Evolutionary conservation across 768 basidiomycete species (phyloP).

Genomic region (Suillus lakei): DNA sequence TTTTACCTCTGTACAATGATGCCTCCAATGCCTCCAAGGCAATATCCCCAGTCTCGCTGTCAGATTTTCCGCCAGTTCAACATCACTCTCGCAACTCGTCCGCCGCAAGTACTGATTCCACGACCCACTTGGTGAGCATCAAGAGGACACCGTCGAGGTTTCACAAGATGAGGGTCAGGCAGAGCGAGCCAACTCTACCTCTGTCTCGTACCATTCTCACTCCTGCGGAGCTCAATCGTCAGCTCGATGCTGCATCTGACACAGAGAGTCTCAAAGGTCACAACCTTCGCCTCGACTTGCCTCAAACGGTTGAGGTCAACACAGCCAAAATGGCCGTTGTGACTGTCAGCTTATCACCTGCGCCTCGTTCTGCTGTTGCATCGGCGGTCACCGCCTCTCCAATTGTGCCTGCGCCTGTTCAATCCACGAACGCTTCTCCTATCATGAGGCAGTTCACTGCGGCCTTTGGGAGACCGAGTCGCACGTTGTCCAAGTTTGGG

Average conservation of each 20-base stretch:
- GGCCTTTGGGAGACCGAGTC: slow-evolving; percentile 1
- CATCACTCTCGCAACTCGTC: slow-evolving; percentile 20
- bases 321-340: slow-evolving; percentile 5
- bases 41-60: slow-evolving; percentile 5
- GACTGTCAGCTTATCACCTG: slow-evolving; percentile 7
- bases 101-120: slow-evolving; percentile 23
- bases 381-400: not conserved
- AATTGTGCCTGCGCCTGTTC: not conserved
- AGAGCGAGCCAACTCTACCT: not conserved
- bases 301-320: not conserved
- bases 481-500: slow-evolving; percentile 1
- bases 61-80: not conserved
- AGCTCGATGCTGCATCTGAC: slow-evolving; percentile 7
- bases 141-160: slow-evolving; percentile 17
- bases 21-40: not conserved
- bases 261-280: slow-evolving; percentile 15
- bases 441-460: slow-evolving; percentile 4
- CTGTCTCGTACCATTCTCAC: slow-evolving; percentile 6
- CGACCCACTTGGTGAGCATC: slow-evolving; percentile 14
- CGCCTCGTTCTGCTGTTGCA: slow-evolving; percentile 10
- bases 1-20: slow-evolving; percentile 7
- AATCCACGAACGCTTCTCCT: not conserved
- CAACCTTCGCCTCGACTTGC: slow-evolving; percentile 12
- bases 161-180: slow-evolving; percentile 11
- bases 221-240: slow-evolving; percentile 18